Evolutionary conservation across 2,329 filamentous ascomycete species (phyloP), one percentile per base, ranked within the genome.

Genomic region (Fusarium temperatum): DNA sequence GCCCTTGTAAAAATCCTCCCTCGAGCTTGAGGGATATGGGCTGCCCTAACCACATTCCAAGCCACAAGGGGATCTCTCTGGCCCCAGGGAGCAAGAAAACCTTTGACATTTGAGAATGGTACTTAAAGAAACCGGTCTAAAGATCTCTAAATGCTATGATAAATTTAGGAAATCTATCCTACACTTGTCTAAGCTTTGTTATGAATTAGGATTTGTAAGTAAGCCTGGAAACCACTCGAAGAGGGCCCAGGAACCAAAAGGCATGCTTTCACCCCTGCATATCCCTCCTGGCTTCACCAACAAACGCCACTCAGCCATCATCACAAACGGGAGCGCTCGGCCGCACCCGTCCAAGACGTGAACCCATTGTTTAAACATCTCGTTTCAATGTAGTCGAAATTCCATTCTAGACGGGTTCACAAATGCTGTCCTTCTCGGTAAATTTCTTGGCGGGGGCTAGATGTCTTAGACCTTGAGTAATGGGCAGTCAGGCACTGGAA

Each of bases 301-400:
- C n/a, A 6, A 20, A 51, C 47, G 65, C 70, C 70, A 70, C 55
- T 32, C 42, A 68, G 45, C 51, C 57, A 51, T 22, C 26, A 30
- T 50, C 30, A 55, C 35, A 60, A 58, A 58, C 53, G 38, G 28
- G 30, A 41, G 26, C n/a, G 51, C 38, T 48, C 55, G 26, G 60
- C 63, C 48, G 35, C 20, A 42, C 53, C 47, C 42, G 44, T 42
- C 10, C 35, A 28, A 38, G 30, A 47, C 53, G 55, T n/a, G 57
- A n/a, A 48, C 55, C n/a, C 35, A 41, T 28, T 48, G 9, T 36
- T 53, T 11, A 28, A 44, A 32, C 24, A 24, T 3, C 8, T 15
- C 22, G 41, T 13, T n/a, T 38, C 30, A 38, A n/a, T 18, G 38
- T 32, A 11, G 12, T 22, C 22, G 11, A 41, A 26, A 20, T 17